Base-by-base conservation (phyloP, 75 land plant species). In the Pinus albicaulis region DNA sequence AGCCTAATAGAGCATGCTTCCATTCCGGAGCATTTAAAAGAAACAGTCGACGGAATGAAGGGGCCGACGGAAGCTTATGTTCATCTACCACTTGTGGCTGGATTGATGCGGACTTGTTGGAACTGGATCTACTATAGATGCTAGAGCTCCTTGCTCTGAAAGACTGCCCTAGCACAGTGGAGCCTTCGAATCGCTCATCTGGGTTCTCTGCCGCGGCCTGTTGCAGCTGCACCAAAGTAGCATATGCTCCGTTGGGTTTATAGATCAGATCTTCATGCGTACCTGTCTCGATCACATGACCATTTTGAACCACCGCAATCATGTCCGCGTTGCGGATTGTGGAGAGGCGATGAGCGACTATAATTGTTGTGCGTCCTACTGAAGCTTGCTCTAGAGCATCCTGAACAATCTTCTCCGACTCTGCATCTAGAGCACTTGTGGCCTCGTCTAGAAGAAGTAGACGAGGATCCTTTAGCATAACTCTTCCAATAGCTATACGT, bases 11-110 rank as follows among this genome's bases (percentile, higher is more conserved):
- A 7, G 86, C 89, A 22, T 82, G 73, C 70, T 62, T 75, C 95
- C 94, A 88, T 57, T 94, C 95, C 14, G 98, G 91, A 22, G 72
- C 76, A 78, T 94, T 92, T 80, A 92, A 56, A 28, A 28, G 57
- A 75, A 92, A 57, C 52, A 92, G 80, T 10, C 92, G 77, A 74
- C 81, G 38, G 23, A 86, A 81, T 2, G 93, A 88, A 12, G 91
- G 91, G 59, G 73, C 25, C 14, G 80, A 77, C 57, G 72, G 7
- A 62, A 57, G 7, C 0, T 17, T 12, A 5, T 68, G 3, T 5
- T 66, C 24, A 2, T 3, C 10, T 15, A 10, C 12, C 12, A 48
- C 12, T 13, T 78, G 76, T 55, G 26, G 11, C 65, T 62, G 73
- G 5, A 68, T 80, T 55, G 68, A 59, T 36, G 2, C 2, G 31